Evolutionary conservation across 179 eudicot species (phyloP).

Genomic region (Corrigiola litoralis): DNA sequence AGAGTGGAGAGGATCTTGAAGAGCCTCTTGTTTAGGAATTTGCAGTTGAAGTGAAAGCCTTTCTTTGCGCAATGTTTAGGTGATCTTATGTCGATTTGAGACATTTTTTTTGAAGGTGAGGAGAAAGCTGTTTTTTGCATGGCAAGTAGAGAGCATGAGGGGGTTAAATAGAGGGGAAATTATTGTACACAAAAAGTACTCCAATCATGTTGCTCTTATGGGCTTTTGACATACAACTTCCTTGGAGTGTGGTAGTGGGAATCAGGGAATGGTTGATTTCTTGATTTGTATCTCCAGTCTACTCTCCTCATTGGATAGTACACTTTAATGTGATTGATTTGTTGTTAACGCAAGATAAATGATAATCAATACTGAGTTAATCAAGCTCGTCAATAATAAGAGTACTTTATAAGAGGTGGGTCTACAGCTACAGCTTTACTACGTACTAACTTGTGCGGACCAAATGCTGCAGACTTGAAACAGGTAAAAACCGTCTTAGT

Average conservation of each 20-base stretch:
- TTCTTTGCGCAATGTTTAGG: slow-evolving; percentile 85
- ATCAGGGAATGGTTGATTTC: neutral
- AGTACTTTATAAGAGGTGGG: slow-evolving; percentile 5
- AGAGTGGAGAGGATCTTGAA: slow-evolving; percentile 47
- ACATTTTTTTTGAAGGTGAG: slow-evolving; percentile 43
- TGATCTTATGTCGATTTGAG: slow-evolving; percentile 54
- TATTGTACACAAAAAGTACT: slow-evolving; percentile 27
- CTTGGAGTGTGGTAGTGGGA: slow-evolving; percentile 21
- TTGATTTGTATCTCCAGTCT: neutral
- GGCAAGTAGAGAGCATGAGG: neutral
- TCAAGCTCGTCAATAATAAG: neutral
- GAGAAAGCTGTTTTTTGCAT: slow-evolving; percentile 6
- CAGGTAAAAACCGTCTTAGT: neutral
- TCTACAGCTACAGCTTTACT: neutral
- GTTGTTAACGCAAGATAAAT: neutral
- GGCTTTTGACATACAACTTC: slow-evolving; percentile 36
- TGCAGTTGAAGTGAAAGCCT: slow-evolving; percentile 37
- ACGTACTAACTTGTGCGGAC: slow-evolving; percentile 10
- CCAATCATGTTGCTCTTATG: slow-evolving; percentile 41
- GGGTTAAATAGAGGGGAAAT: slow-evolving; percentile 23
- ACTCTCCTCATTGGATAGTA: neutral
- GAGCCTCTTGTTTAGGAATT: slow-evolving; percentile 63
- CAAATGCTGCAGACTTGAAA: neutral
- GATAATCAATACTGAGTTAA: neutral
- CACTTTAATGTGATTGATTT: neutral